A percentile compares a stretch with the other conserved stretches of the same genome.
These are phyloP conservation scores for Heimioporus sp. DNA, from an alignment of 768 basidiomycete species.

Conservation along the genomic window DNA sequence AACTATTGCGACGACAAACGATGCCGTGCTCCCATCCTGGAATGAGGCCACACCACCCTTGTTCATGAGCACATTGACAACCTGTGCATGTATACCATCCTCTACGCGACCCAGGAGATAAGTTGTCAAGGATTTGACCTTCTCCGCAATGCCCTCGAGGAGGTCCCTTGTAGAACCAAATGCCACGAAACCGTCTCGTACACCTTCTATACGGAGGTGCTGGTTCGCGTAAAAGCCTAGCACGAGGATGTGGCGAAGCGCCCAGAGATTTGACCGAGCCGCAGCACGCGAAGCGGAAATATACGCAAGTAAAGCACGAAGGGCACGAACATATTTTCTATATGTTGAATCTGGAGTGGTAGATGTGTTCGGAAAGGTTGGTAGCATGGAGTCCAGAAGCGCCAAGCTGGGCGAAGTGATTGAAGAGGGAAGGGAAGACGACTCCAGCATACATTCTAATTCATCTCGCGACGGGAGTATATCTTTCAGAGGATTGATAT, in stretches of 20 bases:
- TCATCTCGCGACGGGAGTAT: slow-evolving; percentile 50
- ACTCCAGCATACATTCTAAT: slow-evolving; percentile 46
- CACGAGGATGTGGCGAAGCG: slow-evolving; percentile 65
- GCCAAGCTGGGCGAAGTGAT: slow-evolving; percentile 55
- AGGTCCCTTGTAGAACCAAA: slow-evolving; percentile 18
- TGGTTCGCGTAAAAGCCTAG: slow-evolving; percentile 65
- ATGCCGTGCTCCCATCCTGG: slow-evolving; percentile 20
- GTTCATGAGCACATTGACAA: slow-evolving; percentile 35
- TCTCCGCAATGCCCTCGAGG: slow-evolving; percentile 38
- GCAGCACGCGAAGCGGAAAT: slow-evolving; percentile 59
- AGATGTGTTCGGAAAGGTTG: slow-evolving; percentile 35
- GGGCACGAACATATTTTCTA: slow-evolving; percentile 57
- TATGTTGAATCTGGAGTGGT: slow-evolving; percentile 4
- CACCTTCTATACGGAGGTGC: slow-evolving; percentile 49
- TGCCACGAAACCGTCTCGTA: slow-evolving; percentile 48
- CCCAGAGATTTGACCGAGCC: slow-evolving; percentile 60
- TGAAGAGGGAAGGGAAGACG: slow-evolving; percentile 39
- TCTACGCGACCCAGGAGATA: slow-evolving; percentile 56
- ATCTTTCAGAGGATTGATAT: slow-evolving; percentile 42
- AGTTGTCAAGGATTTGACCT: slow-evolving; percentile 51
- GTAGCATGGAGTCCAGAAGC: slow-evolving; percentile 58
- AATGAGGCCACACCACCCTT: slow-evolving; percentile 20
- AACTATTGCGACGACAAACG: slow-evolving; percentile 36
- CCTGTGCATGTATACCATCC: slow-evolving; percentile 49
- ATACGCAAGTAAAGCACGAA: slow-evolving; percentile 53